Base-by-base conservation (phyloP, 1,284 basidiomycete species). In the Mycena sp. region DNA sequence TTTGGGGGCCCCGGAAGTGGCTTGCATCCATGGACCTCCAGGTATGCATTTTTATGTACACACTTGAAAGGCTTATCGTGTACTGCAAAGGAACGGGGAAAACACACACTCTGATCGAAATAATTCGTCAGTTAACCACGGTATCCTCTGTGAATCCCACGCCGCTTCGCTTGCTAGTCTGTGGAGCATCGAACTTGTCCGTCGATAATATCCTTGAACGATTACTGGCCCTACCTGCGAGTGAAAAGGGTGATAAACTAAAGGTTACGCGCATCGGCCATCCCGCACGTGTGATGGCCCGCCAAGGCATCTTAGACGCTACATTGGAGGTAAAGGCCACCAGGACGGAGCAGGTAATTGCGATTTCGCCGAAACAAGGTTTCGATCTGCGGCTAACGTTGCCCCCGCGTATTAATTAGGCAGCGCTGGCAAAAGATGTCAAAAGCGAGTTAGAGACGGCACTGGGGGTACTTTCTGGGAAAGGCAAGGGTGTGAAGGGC, bases 11-110 rank as follows among this genome's bases (percentile, higher is more conserved):
- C 81, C 87, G 1, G 91, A 96, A 72, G 84, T 98, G 0, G 93
- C 93, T 0, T 94, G 96, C 68, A 96, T 99, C n/a, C 96, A 98
- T 73, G 96, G 97, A 0, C 97, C 97, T 6, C 96, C 97, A 63
- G 96, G 94, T 93, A 75, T 63, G 76, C 65, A 37, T 23, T 17
- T 29, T 43, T 11, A 43, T 50, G 32, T 17, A 28, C 38, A 56
- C 37, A 52, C 26, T 57, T 58, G 29, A 55, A 21, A 29, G 30
- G 38, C 16, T 2, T 38, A 37, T 40, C 21, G 45, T 52, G 29
- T 6, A 43, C 29, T 58, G 40, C 50, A 65, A 51, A 91, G 90
- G 91, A 35, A 96, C 95, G 0, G 95, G 95, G 6, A 98, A 98
- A 80, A 98, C 95, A 0, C 92, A 95, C 69, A 96, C 95, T 0